Percentiles rank a stretch among this genome's conserved stretches.
Conservation (phyloP, 495 filamentous ascomycete species). For the Podospora pseudoanserina region DNA sequence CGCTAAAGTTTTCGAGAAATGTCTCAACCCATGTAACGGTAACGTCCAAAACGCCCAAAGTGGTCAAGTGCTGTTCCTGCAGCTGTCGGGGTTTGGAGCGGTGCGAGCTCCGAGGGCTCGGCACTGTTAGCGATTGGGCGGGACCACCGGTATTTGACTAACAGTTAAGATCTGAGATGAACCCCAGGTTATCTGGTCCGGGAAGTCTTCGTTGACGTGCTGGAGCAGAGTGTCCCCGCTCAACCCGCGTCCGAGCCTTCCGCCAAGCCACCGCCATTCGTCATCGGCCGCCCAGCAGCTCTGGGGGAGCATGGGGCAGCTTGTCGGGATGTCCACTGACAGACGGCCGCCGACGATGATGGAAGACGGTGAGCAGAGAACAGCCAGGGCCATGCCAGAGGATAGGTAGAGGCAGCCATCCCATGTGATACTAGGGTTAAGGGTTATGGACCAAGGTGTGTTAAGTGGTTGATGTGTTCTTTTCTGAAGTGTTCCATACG, state of each 20-base stretch:
- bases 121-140: background rate
- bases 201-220: slow-evolving; percentile 23
- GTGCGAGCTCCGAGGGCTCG: slow-evolving; percentile 18
- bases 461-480: slow-evolving; percentile 18
- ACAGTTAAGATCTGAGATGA: background rate
- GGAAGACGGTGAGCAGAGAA: slow-evolving; percentile 11
- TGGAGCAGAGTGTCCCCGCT: slow-evolving; percentile 10
- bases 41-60: background rate
- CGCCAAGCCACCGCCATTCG: slow-evolving; percentile 24
- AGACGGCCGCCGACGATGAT: slow-evolving; percentile 16
- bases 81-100: slow-evolving; percentile 12
- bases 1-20: slow-evolving; percentile 2
- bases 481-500: background rate
- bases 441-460: background rate
- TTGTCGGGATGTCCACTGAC: slow-evolving; percentile 1
- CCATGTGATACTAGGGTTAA: background rate
- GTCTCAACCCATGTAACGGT: slow-evolving; percentile 4
- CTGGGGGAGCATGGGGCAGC: background rate
- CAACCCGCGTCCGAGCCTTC: slow-evolving; percentile 30
- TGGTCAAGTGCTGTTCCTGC: background rate
- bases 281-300: slow-evolving; percentile 16
- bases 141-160: background rate
- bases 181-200: slow-evolving; percentile 12
- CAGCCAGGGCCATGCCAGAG: background rate
- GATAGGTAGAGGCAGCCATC: background rate